These are phyloP conservation scores for Aspergillus luchuensis DNA, from an alignment of 2,329 filamentous ascomycete species.

Conservation along the genomic window DNA sequence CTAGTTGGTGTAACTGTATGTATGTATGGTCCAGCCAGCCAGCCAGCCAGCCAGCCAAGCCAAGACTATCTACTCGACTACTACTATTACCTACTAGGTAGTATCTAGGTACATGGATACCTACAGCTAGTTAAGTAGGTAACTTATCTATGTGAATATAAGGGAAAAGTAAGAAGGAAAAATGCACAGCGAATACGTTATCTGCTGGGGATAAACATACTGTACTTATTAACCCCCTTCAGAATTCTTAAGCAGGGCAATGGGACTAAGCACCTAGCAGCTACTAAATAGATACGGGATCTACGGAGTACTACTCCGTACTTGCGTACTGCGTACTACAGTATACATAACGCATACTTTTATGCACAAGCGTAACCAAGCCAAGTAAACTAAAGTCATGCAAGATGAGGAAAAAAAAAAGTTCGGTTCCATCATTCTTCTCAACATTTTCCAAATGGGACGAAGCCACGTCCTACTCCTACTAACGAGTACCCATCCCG, in stretches of 20 bases:
- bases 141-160: no score
- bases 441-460: background rate
- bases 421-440: background rate
- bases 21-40: background rate
- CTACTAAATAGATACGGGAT: background rate
- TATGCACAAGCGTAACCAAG: no score
- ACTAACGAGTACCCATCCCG: no score
- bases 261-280: no score
- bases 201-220: background rate
- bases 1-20: no score
- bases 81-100: background rate
- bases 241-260: background rate
- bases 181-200: background rate
- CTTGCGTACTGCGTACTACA: background rate
- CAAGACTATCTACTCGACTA: no score
- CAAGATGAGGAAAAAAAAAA: background rate
- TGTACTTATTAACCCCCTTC: background rate
- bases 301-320: background rate
- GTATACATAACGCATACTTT: no score
- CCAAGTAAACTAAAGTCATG: background rate
- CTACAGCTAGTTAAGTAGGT: no score
- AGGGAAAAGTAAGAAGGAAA: no score
- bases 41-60: background rate
- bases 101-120: background rate
- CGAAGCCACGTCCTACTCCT: slow-evolving; percentile 1